Conservation (phyloP, 208 protist species). For the Crithidia expoeki region DNA sequence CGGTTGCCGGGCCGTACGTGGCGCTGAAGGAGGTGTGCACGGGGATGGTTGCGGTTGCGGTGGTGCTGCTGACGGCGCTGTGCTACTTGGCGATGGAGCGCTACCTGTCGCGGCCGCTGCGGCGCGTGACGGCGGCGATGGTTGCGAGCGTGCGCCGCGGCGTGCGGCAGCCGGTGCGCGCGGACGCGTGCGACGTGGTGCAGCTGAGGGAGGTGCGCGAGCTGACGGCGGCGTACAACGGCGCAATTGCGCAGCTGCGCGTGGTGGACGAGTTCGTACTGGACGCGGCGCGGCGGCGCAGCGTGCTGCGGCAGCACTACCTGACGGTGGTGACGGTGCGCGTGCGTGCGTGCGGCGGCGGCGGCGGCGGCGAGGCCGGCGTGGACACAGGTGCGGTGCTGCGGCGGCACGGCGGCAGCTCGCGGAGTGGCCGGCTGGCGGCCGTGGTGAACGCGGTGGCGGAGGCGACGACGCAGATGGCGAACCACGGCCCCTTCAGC, state of each 20-base stretch:
- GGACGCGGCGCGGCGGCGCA: not conserved
- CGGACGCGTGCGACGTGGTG: slow-evolving; percentile 6
- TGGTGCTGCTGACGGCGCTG: slow-evolving; percentile 3
- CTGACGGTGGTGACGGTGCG: slow-evolving; percentile 13
- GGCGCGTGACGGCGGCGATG: slow-evolving; percentile 8
- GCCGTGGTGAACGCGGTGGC: slow-evolving; percentile 6
- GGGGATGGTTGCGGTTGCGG: not conserved
- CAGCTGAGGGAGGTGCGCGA: slow-evolving; percentile 16
- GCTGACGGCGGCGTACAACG: slow-evolving; percentile 26
- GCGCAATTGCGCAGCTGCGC: slow-evolving; percentile 22
- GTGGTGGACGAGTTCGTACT: slow-evolving; percentile 31
- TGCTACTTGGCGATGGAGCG: slow-evolving; percentile 8
- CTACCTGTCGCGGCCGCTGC: slow-evolving; percentile 18
- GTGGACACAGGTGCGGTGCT: slow-evolving; percentile 5
- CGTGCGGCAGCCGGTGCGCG: slow-evolving; percentile 11
- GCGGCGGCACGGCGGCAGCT: not conserved
- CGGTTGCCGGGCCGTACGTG: slow-evolving; percentile 3
- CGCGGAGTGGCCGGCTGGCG: slow-evolving; percentile 7
- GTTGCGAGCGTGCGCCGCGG: slow-evolving; percentile 7
- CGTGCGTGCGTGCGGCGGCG: slow-evolving; percentile 4
- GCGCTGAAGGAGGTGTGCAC: not conserved
- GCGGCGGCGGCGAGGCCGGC: not conserved
- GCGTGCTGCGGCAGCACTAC: slow-evolving; percentile 4
- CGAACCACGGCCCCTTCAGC: slow-evolving; percentile 23
- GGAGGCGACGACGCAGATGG: slow-evolving; percentile 9